A percentile compares a stretch with the other conserved stretches of the same genome.
Conservation (phyloP, 441 rosid species). For the Gossypium schwendimanii region DNA sequence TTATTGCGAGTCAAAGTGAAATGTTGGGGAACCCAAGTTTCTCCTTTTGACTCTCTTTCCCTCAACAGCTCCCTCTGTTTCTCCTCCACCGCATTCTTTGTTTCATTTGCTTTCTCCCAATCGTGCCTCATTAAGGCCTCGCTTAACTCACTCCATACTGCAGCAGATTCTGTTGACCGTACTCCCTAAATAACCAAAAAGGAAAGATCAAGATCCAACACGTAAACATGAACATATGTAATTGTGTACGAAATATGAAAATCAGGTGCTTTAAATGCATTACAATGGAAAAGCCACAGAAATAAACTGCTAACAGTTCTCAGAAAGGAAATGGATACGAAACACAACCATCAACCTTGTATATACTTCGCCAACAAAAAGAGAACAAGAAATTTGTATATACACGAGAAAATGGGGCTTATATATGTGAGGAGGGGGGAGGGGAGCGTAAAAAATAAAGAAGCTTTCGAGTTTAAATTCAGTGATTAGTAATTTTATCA, state of each 20-base stretch:
- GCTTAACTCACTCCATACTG: constrained; percentile 65
- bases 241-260: background rate
- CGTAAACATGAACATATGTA: background rate
- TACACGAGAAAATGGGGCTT: too few species aligned
- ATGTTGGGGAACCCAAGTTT: constrained; percentile 62
- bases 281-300: too few species aligned
- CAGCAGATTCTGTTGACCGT: constrained; percentile 48
- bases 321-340: too few species aligned
- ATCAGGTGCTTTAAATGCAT: too few species aligned
- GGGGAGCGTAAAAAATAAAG: too few species aligned
- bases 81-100: constrained; percentile 60
- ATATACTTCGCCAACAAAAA: too few species aligned
- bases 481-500: too few species aligned
- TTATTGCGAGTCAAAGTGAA: constrained; percentile 35
- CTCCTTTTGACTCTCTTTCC: constrained; percentile 35
- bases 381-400: too few species aligned
- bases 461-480: too few species aligned
- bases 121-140: constrained; percentile 35
- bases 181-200: constrained; percentile 33
- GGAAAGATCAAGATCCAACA: background rate
- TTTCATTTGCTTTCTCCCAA: constrained; percentile 70
- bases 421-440: too few species aligned
- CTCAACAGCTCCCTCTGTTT: constrained; percentile 45
- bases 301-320: too few species aligned
- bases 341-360: too few species aligned